Conservation (phyloP, 495 filamentous ascomycete species). For the Aspergillus ostianus region DNA sequence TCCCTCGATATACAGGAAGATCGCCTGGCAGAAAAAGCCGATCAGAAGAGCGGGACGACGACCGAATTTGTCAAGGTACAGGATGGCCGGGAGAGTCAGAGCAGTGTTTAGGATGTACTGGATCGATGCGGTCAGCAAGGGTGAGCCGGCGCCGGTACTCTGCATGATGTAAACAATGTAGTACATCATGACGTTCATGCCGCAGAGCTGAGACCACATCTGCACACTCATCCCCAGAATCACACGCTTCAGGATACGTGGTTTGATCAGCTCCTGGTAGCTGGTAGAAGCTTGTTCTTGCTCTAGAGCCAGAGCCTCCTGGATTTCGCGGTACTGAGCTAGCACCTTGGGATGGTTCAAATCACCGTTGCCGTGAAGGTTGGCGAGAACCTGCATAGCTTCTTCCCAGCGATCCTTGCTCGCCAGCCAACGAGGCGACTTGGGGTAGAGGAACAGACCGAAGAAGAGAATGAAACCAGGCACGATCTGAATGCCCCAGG, state of each 20-base stretch:
- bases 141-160: constrained; percentile 57
- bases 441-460: constrained; percentile 70
- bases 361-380: constrained; percentile 41
- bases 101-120: constrained; percentile 77
- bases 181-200: constrained; percentile 79
- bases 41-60: constrained; percentile 51
- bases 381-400: constrained; percentile 58
- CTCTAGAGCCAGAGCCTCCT: constrained; percentile 22
- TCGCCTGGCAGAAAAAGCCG: constrained; percentile 50
- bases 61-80: constrained; percentile 55
- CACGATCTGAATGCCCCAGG: constrained; percentile 71
- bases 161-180: constrained; percentile 78
- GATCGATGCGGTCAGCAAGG: constrained; percentile 68
- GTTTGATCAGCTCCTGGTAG: constrained; percentile 57
- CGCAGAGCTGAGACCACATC: constrained; percentile 73
- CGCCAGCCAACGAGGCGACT: constrained; percentile 74
- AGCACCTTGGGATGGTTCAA: constrained; percentile 17
- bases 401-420: constrained; percentile 72
- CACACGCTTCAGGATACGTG: constrained; percentile 67
- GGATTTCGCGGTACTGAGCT: constrained; percentile 17
- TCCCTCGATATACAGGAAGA: constrained; percentile 52
- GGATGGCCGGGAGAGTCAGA: constrained; percentile 59
- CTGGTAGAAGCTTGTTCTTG: constrained; percentile 39
- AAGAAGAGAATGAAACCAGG: constrained; percentile 63
- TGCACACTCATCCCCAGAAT: constrained; percentile 70